Evolutionary conservation across 2,329 filamentous ascomycete genomes (phyloP).

Genomic region (Colletotrichum falcatum): DNA sequence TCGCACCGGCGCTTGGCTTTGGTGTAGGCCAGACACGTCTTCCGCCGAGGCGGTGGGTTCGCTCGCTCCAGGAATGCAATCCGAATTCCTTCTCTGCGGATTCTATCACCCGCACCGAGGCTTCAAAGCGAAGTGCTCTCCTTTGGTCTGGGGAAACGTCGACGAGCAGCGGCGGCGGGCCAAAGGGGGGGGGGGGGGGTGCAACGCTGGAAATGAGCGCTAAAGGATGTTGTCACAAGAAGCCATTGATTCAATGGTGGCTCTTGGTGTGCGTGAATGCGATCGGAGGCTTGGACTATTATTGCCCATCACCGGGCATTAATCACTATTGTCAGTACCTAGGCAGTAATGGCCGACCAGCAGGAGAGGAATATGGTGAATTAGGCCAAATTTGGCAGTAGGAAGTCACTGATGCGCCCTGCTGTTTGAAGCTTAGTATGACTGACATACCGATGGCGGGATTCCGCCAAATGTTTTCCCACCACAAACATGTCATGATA

Average conservation of each 20-base stretch:
- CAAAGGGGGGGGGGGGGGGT: neutral
- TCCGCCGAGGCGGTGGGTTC: constrained; percentile 63
- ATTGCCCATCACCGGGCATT: no score
- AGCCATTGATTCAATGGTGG: no score
- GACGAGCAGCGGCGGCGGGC: neutral
- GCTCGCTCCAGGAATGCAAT: constrained; percentile 48
- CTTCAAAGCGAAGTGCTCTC: neutral
- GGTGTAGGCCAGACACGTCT: constrained; percentile 68
- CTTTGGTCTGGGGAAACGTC: no score
- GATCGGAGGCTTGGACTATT: no score
- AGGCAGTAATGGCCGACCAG: no score
- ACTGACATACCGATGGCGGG: constrained; percentile 12
- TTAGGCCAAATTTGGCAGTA: no score
- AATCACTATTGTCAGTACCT: no score
- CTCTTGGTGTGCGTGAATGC: no score
- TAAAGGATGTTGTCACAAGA: neutral
- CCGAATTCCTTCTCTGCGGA: no score
- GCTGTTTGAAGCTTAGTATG: no score
- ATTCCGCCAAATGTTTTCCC: constrained; percentile 33
- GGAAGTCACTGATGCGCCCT: no score
- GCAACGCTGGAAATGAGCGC: neutral
- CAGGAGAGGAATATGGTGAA: no score
- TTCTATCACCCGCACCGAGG: neutral
- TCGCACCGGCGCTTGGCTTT: constrained; percentile 69
- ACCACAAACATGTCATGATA: neutral